Evolutionary conservation across 305 asterid species (phyloP), one percentile per base, ranked within the genome.

Genomic region (Fraxinus velutina): DNA sequence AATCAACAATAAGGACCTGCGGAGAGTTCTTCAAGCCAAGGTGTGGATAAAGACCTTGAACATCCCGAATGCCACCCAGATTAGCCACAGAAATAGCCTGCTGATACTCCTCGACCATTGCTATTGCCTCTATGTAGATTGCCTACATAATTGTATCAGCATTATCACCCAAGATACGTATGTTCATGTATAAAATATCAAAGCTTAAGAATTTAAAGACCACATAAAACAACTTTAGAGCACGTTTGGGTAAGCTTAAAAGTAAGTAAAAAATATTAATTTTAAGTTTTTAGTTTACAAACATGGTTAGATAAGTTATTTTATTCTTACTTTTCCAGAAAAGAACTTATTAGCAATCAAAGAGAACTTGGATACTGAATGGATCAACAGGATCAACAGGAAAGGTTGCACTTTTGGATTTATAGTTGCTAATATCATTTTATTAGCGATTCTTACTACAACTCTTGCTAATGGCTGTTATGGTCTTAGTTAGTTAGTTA

Each of bases 31-130:
- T 95, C 88, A 95, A 87, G 73, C 98, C 97, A 66, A 91, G 87
- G 86, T 90, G 91, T 75, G 92, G 92, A 83, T 91, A 88, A 80
- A 89, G 88, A 55, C 97, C 92, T 84, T 91, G 94, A 50, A 90
- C 86, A 80, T 93, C 97, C 12, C 95, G 97, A 87, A 92, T 85
- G 37, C 94, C 92, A 76, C 97, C 93, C 83, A 92, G 80, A 89
- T 85, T 91, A 52, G 90, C 89, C 77, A 90, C 89, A 1, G 98
- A 92, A 85, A 88, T 88, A 29, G 97, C 93, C 85, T 92, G 97
- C 86, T 93, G 97, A 83, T 90, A 91, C 88, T 93, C 99, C 89
- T 95, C 99, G 85, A 95, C 92, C 99, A 95, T 92, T 66, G 98
- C 90, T 79, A 86, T 88, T 19, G 97, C 93, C 87, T 95, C 99